Percentiles rank a stretch among this genome's conserved stretches.
phyloP scores from a whole-genome alignment of 495 filamentous ascomycete species.

The Pyrenula massariospora region DNA sequence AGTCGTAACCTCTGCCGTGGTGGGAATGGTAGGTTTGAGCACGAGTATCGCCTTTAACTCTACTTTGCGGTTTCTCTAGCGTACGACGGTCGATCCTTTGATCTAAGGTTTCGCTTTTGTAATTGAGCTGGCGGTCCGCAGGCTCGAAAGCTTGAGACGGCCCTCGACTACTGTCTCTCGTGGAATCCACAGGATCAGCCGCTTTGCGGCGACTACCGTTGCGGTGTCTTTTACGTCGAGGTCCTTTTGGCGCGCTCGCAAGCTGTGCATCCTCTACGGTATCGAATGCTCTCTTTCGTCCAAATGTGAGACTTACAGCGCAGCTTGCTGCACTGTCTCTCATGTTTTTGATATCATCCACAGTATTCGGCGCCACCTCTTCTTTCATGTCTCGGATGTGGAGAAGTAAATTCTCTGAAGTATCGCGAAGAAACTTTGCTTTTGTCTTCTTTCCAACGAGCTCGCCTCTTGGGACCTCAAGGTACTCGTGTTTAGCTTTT shows the following conservation, averaged over 20 bases:
- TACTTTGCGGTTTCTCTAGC: neutral
- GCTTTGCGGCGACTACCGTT: too few relatives aligned
- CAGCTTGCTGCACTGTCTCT: neutral
- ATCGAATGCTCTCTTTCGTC: neutral
- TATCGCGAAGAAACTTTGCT: constrained; percentile 37
- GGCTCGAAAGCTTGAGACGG: too few relatives aligned
- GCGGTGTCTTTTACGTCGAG: too few relatives aligned
- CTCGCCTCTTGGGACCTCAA: constrained; percentile 1
- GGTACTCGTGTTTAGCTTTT: neutral
- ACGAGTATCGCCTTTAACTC: too few relatives aligned
- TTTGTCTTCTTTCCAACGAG: constrained; percentile 13
- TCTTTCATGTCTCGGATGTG: constrained; percentile 14
- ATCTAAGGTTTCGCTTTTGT: neutral
- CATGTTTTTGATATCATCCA: neutral
- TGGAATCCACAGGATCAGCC: too few relatives aligned
- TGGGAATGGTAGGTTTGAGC: too few relatives aligned
- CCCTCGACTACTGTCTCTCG: too few relatives aligned
- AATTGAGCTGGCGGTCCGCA: too few relatives aligned
- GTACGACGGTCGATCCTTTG: neutral
- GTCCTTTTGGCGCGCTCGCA: neutral
- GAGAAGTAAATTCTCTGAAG: constrained; percentile 29
- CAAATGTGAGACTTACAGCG: neutral
- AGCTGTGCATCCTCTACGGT: neutral
- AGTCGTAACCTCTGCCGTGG: neutral
- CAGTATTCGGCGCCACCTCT: neutral